phyloP scores from a whole-genome alignment of 192 early-diverging fungal genomes.

The Podila epigama region DNA sequence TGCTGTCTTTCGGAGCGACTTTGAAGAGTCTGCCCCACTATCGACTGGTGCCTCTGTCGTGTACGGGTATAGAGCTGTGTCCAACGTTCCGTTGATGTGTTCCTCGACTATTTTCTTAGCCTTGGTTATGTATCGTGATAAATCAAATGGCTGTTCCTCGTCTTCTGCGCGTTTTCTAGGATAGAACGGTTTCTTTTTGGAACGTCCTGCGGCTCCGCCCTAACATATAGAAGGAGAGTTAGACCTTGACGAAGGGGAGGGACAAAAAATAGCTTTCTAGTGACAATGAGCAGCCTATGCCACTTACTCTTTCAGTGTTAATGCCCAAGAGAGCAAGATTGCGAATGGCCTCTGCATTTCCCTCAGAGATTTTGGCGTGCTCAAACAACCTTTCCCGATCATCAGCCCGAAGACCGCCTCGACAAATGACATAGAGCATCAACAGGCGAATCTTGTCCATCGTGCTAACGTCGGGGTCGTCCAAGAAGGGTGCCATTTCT shows the following conservation, averaged over 20 bases:
- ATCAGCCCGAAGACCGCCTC: constrained; percentile 77
- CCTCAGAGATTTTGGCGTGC: constrained; percentile 72
- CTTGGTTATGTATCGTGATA: constrained; percentile 81
- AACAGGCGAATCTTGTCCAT: constrained; percentile 81
- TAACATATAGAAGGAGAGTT: constrained; percentile 22
- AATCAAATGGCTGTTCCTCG: constrained; percentile 73
- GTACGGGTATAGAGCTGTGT: constrained; percentile 70
- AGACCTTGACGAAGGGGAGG: not conserved
- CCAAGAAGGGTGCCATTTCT: constrained; percentile 80
- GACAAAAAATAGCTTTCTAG: too few relatives aligned
- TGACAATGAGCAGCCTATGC: not conserved
- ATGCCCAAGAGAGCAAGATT: constrained; percentile 77
- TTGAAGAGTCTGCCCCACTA: constrained; percentile 33
- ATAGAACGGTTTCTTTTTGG: constrained; percentile 63
- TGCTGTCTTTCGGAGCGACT: constrained; percentile 34
- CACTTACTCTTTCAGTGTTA: constrained; percentile 57
- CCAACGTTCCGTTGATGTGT: constrained; percentile 62
- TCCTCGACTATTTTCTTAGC: constrained; percentile 71
- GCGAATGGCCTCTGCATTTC: constrained; percentile 81
- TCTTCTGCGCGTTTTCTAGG: constrained; percentile 63
- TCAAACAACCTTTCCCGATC: constrained; percentile 73
- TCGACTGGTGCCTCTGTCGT: constrained; percentile 52
- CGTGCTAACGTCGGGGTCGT: constrained; percentile 69
- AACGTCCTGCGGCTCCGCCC: constrained; percentile 51
- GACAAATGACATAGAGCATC: constrained; percentile 82